phyloP scores from a whole-genome alignment of 768 basidiomycete species.

The Amanita pallidorosea region DNA sequence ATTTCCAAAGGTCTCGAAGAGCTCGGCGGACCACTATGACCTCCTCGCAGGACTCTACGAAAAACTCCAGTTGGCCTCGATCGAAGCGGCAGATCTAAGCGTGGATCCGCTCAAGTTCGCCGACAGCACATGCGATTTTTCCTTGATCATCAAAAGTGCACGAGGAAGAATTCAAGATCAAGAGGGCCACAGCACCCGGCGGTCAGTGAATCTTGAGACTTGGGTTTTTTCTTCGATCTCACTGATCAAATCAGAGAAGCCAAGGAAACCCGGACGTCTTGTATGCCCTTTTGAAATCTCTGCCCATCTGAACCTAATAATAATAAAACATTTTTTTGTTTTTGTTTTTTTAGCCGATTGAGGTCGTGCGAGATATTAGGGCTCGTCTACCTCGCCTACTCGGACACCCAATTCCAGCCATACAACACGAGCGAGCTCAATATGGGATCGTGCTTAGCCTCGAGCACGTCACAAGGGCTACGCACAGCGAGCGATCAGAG shows the following conservation, averaged over 20 bases:
- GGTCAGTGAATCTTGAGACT: too few species aligned
- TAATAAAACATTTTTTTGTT: too few species aligned
- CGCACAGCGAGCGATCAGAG: slow-evolving; percentile 33
- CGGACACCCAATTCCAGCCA: slow-evolving; percentile 18
- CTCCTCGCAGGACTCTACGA: slow-evolving; percentile 23
- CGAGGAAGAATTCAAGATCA: not conserved
- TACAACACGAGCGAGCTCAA: slow-evolving; percentile 33
- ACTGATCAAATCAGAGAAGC: not conserved
- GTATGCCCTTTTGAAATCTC: not conserved
- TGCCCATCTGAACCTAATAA: too few species aligned
- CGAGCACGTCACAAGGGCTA: slow-evolving; percentile 28
- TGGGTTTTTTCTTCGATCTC: not conserved
- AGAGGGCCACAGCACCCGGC: not conserved
- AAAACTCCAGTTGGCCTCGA: slow-evolving; percentile 27
- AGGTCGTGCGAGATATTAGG: slow-evolving; percentile 19
- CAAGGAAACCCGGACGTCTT: not conserved
- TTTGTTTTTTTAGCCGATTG: too few species aligned
- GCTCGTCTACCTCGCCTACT: slow-evolving; percentile 28
- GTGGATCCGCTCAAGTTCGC: slow-evolving; percentile 33
- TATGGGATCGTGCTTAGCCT: slow-evolving; percentile 38
- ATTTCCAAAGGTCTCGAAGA: slow-evolving; percentile 22
- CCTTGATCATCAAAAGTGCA: slow-evolving; percentile 20
- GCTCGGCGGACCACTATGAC: slow-evolving; percentile 29
- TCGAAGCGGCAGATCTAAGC: slow-evolving; percentile 26
- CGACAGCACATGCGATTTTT: slow-evolving; percentile 25